Evolutionary conservation across 208 protist genomes (phyloP), one percentile per base, ranked within the genome.

Genomic region (Crithidia acanthocephali): DNA sequence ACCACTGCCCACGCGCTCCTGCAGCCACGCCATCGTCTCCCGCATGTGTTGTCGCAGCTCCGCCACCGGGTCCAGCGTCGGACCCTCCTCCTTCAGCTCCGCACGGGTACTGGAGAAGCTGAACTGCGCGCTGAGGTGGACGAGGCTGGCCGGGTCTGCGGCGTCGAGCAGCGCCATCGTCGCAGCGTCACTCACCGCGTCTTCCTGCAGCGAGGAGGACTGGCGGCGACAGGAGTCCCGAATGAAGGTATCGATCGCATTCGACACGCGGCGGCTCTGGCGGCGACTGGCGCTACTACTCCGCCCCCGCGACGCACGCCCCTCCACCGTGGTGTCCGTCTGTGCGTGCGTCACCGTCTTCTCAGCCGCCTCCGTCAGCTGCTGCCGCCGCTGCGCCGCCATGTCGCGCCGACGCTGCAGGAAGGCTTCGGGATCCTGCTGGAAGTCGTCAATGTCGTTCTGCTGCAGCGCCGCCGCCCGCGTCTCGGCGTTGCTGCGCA

Each of bases 51-150:
- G 48, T n/a, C 84, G 84, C 15, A 89, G 58, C 42, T 78, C 32
- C 18, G 48, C 57, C 13, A 83, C 35, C 13, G 71, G 55, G 44
- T 92, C 84, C 28, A 76, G 78, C 8, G 42, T 16, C 7, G 74
- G 68, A 18, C 79, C 25, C 8, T 80, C 69, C 15, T 61, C 69
- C 56, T 80, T 86, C 44, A 85, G 44, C 56, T 95, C 90, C 33
- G 76, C 57, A 9, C 68, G 79, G 1, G 90, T 80, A 66, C 84
- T 83, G 32, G 79, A 79, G 37, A 95, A 61, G 44, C 71, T 68
- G 4, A 92, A 18, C 40, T 79, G 74, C 48, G 83, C 81, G 32
- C 18, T 74, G 25, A 92, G 77, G 18, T 66, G 64, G 16, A 92
- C 64, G 16, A 25, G 7, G 15, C 16, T 32, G 25, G 56, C 30